Base-by-base conservation (phyloP, 495 filamentous ascomycete genomes). In the Hyaloscypha finlandica region DNA sequence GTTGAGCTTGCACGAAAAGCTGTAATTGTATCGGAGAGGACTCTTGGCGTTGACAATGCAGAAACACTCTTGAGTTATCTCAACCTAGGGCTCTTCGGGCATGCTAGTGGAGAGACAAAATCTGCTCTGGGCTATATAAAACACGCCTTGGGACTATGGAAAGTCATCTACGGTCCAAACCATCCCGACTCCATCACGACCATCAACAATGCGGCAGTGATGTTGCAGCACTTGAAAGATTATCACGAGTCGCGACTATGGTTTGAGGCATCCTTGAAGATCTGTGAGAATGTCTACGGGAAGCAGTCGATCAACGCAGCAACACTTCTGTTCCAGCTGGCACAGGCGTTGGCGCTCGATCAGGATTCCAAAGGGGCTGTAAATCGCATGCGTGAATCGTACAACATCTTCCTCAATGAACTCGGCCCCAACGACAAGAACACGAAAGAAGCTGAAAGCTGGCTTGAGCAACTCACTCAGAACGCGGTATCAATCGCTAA, bases 121-220 rank as follows among this genome's bases (percentile, higher is more conserved):
- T 81, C 84, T 52, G 96, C 94, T 20, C 80, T 99, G 58, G 81
- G 83, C 2, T 97, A 96, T 76, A 87, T 97, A 68, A 91, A 90
- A 74, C 96, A 98, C 73, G 95, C 96, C 14, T 87, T 99, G 73
- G 89, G 95, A 70, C 83, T 98, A 64, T 97, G 93, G 94, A 97
- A 97, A 83, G 85, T 97, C 75, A 93, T 97, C 75, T 98, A 97
- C 74, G 96, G 96, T 53, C 78, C 88, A 14, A 89, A 91, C 74
- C 96, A 99, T 79, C 96, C 96, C 3, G 96, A 99, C 78, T 95
- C 92, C 19, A 97, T 98, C 79, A 99, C 96, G 14, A 97, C 96
- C 35, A 89, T 98, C 78, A 99, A 98, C 85, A 99, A 99, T 75
- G 93, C 92, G 16, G 96, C 96, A 14, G 95, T 98, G 32, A 99